These are phyloP conservation scores for Phaeophleospora eucalypticola DNA, from an alignment of 2,329 filamentous ascomycete genomes.

Conservation along the genomic window DNA sequence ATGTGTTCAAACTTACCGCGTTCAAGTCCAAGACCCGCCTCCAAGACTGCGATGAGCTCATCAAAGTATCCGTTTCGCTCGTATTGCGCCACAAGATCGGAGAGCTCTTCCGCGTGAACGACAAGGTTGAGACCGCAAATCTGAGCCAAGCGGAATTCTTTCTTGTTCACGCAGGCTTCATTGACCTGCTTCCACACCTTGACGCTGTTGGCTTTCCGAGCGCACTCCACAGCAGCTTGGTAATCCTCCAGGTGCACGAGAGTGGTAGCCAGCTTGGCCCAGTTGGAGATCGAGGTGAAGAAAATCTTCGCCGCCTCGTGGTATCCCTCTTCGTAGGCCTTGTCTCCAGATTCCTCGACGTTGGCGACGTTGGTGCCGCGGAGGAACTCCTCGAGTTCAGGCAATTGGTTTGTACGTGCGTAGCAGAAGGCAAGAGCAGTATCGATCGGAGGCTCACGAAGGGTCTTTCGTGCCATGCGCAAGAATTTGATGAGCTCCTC, in stretches of 20 bases:
- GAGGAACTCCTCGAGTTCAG: slow-evolving; percentile 94
- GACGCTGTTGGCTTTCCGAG: slow-evolving; percentile 97
- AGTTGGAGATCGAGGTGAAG: slow-evolving; percentile 97
- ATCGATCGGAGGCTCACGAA: slow-evolving; percentile 89
- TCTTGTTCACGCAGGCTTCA: slow-evolving; percentile 91
- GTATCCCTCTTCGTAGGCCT: slow-evolving; percentile 89
- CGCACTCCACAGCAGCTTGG: slow-evolving; percentile 94
- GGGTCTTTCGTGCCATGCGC: slow-evolving; percentile 94
- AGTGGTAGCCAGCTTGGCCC: slow-evolving; percentile 97
- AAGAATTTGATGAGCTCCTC: slow-evolving; percentile 96
- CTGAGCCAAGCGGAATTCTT: slow-evolving; percentile 97
- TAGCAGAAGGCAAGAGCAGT: slow-evolving; percentile 92
- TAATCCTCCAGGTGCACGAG: slow-evolving; percentile 96
- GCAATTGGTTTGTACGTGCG: slow-evolving; percentile 83
- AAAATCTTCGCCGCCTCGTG: slow-evolving; percentile 99
- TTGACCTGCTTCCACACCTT: slow-evolving; percentile 99
- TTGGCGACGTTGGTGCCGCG: slow-evolving; percentile 91
- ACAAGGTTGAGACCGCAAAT: slow-evolving; percentile 98
- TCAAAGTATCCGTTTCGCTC: slow-evolving; percentile 97
- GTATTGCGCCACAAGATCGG: slow-evolving; percentile 91
- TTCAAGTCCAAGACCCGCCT: slow-evolving; percentile 91
- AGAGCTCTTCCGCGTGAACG: slow-evolving; percentile 91
- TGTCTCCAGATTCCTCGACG: slow-evolving; percentile 94
- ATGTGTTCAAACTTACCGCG: slow-evolving; percentile 29
- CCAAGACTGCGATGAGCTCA: slow-evolving; percentile 88